phyloP scores from a whole-genome alignment of 805 yeast genomes.

The Tetrapisispora phaffii region DNA sequence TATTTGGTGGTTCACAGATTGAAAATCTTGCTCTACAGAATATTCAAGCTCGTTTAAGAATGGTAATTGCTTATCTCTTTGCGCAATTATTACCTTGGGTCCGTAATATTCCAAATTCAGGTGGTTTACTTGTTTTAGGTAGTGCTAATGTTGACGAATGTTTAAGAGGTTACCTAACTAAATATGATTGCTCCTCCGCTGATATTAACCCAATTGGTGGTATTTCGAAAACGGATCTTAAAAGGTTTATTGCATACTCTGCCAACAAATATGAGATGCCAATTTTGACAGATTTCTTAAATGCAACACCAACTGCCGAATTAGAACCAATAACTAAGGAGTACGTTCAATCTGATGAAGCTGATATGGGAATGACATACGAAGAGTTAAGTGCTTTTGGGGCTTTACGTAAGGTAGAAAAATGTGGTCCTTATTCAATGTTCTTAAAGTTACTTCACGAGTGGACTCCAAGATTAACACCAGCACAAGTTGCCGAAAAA shows the following conservation, averaged over 20 bases:
- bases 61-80: slow-evolving; percentile 88
- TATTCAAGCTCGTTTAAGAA: slow-evolving; percentile 90
- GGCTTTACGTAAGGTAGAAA: slow-evolving; percentile 76
- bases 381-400: slow-evolving; percentile 91
- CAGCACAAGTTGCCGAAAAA: slow-evolving; percentile 80
- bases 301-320: slow-evolving; percentile 96
- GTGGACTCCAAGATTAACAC: slow-evolving; percentile 81
- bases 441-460: slow-evolving; percentile 80
- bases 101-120: slow-evolving; percentile 47
- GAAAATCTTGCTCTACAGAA: slow-evolving; percentile 94
- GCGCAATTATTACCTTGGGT: slow-evolving; percentile 96
- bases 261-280: slow-evolving; percentile 61
- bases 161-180: slow-evolving; percentile 87
- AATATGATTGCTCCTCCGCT: slow-evolving; percentile 95
- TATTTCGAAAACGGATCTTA: slow-evolving; percentile 87
- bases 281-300: slow-evolving; percentile 63
- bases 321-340: slow-evolving; percentile 88
- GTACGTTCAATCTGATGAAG: slow-evolving; percentile 92
- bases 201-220: slow-evolving; percentile 99
- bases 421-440: slow-evolving; percentile 95
- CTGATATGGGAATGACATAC: slow-evolving; percentile 97
- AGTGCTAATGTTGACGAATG: slow-evolving; percentile 98
- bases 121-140: slow-evolving; percentile 83
- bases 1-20: slow-evolving; percentile 85
- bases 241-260: slow-evolving; percentile 77